Evolutionary conservation across 169 alveolate species (phyloP), one percentile per base, ranked within the genome.

Genomic region (Plasmodium blacklocki): DNA sequence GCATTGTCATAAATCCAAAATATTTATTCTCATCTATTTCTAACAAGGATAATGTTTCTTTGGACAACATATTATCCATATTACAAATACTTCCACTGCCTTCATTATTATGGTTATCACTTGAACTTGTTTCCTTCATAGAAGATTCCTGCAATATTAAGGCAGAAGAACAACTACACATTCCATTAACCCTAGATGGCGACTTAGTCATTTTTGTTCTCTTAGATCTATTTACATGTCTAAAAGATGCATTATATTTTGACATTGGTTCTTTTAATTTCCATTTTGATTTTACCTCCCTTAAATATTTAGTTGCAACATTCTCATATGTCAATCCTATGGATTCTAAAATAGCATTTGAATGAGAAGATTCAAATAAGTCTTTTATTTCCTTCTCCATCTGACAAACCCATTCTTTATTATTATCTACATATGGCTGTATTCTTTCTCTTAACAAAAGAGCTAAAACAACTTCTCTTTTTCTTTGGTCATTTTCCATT

Each of bases 321-420:
- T 93, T 93, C 50, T 89, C 92, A 64, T 93, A 93, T 1, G 85
- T 93, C 96, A 95, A 93, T 2, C 96, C 96, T 15, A 93, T 91
- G 23, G 96, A 93, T 66, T 75, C 93, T 43, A 93, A 88, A 78
- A 93, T 50, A 32, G 93, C 64, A 59, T 90, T 93, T 19, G 94
- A 78, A 86, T 80, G 89, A 2, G 91, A 75, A 6, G 91, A 93
- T 12, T 76, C 70, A 26, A 93, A 49, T 58, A 68, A 15, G 7
- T 26, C 45, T 7, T 47, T 68, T 0, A 87, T 2, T 52, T 93
- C 95, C 2, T 23, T 59, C 15, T 64, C 83, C 88, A 93, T 63
- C 60, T 52, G 58, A 0, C 21, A 59, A 19, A 45, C 59, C 89
- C 92, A 85, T 5, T 71, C 58, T 59, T 14, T 67, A 45, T 74